Percentiles rank a stretch among this genome's conserved stretches.
Conservation (phyloP, 371 early-diverging fungal species). For the Rhizopus delemar region DNA sequence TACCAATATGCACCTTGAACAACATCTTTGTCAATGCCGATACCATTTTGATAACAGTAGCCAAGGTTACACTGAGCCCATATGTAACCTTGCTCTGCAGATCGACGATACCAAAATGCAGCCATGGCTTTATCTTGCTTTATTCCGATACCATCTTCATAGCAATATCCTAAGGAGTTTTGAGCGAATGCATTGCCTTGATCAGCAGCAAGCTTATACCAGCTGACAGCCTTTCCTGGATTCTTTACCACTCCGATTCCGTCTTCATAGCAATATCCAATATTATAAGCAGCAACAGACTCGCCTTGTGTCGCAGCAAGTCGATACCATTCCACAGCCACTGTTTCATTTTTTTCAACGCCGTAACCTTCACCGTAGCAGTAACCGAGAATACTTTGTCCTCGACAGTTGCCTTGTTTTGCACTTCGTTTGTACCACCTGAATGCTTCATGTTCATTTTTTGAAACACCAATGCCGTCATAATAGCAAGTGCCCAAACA, state of each 20-base stretch:
- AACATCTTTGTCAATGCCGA: conserved; percentile 69
- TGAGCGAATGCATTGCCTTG: conserved; percentile 82
- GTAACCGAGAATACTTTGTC: conserved; percentile 71
- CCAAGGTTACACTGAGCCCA: conserved; percentile 79
- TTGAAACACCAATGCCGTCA: conserved; percentile 67
- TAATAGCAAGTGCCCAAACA: conserved; percentile 75
- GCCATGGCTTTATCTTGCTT: conserved; percentile 46
- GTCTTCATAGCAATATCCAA: conserved; percentile 83
- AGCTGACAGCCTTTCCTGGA: conserved; percentile 67
- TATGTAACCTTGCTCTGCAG: conserved; percentile 62
- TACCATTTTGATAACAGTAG: conserved; percentile 83
- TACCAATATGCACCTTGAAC: conserved; percentile 80
- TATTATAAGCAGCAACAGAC: conserved; percentile 78
- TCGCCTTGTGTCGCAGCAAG: conserved; percentile 66
- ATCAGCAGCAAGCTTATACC: conserved; percentile 74
- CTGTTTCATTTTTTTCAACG: conserved; percentile 63
- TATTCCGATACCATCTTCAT: conserved; percentile 77
- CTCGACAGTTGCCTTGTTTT: conserved; percentile 65
- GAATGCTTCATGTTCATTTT: conserved; percentile 60
- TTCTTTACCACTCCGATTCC: conserved; percentile 76
- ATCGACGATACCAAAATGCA: conserved; percentile 71
- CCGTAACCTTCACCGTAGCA: conserved; percentile 84
- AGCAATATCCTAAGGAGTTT: conserved; percentile 80
- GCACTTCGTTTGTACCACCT: conserved; percentile 67
- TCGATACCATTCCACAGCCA: conserved; percentile 74